These are phyloP conservation scores for Neonectria ditissima DNA, from an alignment of 2,329 filamentous ascomycete genomes.

Conservation along the genomic window DNA sequence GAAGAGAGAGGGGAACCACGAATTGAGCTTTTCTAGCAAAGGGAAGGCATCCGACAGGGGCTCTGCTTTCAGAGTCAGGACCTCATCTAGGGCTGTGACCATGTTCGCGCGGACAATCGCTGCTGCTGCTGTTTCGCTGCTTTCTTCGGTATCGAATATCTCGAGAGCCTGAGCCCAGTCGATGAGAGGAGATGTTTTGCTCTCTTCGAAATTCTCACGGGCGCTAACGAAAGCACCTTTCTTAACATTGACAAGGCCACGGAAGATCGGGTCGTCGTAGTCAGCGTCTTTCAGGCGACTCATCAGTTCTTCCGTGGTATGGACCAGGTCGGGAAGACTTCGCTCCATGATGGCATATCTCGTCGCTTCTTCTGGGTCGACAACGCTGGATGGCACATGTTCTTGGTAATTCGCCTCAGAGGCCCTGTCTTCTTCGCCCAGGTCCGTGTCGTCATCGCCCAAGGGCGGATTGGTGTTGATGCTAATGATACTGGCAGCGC, in stretches of 20 bases:
- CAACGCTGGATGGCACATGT: background rate
- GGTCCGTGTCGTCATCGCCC: slow-evolving; percentile 41
- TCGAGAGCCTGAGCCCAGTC: slow-evolving; percentile 38
- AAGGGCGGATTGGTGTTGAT: slow-evolving; percentile 36
- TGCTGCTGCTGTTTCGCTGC: slow-evolving; percentile 11
- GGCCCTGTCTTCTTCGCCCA: slow-evolving; percentile 28
- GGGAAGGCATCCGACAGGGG: slow-evolving; percentile 31
- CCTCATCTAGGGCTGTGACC: slow-evolving; percentile 48
- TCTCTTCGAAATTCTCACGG: slow-evolving; percentile 42
- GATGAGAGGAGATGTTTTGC: slow-evolving; percentile 43
- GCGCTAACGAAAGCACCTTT: slow-evolving; percentile 43
- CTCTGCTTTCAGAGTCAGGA: slow-evolving; percentile 31
- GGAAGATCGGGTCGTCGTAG: slow-evolving; percentile 35
- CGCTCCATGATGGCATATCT: slow-evolving; percentile 40
- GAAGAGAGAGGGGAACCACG: slow-evolving; percentile 48
- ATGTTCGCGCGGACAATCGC: slow-evolving; percentile 51
- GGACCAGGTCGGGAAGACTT: slow-evolving; percentile 44
- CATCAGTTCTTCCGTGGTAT: slow-evolving; percentile 45
- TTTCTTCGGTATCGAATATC: slow-evolving; percentile 3
- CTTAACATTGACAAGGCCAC: slow-evolving; percentile 42
- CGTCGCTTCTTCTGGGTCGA: slow-evolving; percentile 22
- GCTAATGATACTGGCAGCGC: slow-evolving; percentile 19
- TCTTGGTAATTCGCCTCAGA: slow-evolving; percentile 10
- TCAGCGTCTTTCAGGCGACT: slow-evolving; percentile 38
- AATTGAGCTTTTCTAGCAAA: slow-evolving; percentile 50